phyloP scores from a whole-genome alignment of 73 alveolate species.

The Paramecium sonneborni region DNA sequence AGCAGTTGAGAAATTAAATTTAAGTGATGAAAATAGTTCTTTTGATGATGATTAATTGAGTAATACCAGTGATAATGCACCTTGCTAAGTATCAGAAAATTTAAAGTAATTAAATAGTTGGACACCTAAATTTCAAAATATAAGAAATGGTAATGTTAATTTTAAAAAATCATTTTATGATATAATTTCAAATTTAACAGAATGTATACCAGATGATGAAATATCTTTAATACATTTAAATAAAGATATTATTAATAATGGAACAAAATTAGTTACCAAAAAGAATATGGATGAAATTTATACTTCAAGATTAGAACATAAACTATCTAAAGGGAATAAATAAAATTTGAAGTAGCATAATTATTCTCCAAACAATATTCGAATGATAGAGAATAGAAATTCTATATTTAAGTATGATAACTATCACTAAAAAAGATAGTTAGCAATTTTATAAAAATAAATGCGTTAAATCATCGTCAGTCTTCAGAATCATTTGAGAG shows the following conservation, averaged over 20 bases:
- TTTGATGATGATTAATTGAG: slow-evolving; percentile 25
- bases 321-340: background rate
- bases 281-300: background rate
- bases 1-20: background rate
- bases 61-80: background rate
- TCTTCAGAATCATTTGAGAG: background rate
- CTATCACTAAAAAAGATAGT: slow-evolving; percentile 20
- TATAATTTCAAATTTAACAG: background rate
- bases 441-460: background rate
- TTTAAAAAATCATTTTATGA: background rate
- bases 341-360: background rate
- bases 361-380: slow-evolving; percentile 1
- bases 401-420: background rate
- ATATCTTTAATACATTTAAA: background rate
- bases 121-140: background rate
- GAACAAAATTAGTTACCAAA: background rate
- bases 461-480: background rate
- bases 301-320: background rate
- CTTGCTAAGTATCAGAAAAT: background rate
- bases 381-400: slow-evolving; percentile 14
- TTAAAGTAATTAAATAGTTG: background rate
- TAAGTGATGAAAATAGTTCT: background rate
- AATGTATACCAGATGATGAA: background rate
- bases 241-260: background rate
- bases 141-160: background rate